Conservation (phyloP, 176 grass and related monocot species). For the Eleusine coracana region DNA sequence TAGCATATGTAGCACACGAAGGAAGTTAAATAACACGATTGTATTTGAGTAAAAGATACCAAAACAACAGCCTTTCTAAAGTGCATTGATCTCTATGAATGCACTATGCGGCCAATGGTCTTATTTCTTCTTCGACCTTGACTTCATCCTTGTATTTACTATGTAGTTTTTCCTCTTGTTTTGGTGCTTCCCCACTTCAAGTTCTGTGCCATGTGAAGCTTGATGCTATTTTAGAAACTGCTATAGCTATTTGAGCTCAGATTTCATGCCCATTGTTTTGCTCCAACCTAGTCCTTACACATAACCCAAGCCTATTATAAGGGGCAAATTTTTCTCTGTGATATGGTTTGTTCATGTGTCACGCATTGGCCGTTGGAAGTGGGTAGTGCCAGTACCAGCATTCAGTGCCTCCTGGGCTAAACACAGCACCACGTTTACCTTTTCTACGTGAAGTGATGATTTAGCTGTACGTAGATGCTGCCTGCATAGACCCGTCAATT, state of each 20-base stretch:
- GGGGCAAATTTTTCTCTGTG: background rate
- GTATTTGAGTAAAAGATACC: background rate
- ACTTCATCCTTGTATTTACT: background rate
- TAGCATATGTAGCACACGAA: background rate
- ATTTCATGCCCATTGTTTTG: conserved; percentile 16
- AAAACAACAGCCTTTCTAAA: background rate
- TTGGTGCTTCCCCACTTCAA: background rate
- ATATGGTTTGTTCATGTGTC: background rate
- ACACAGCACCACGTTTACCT: background rate
- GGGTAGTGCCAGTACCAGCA: background rate
- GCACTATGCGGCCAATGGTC: background rate
- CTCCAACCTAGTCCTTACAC: conserved; percentile 1
- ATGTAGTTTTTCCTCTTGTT: background rate
- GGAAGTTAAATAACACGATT: background rate
- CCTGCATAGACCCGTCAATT: background rate
- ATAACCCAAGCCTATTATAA: background rate
- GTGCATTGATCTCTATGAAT: background rate
- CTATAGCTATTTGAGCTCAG: background rate
- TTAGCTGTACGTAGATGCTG: background rate
- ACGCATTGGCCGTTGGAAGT: background rate
- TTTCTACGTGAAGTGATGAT: background rate
- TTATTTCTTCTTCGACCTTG: background rate
- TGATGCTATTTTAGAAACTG: conserved; percentile 7
- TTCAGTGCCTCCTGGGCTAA: background rate
- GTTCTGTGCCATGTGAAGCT: background rate